A percentile compares a stretch with the other conserved stretches of the same genome.
Evolutionary conservation across 139 green algal species (phyloP).

Genomic region (Haematococcus lacustris): DNA sequence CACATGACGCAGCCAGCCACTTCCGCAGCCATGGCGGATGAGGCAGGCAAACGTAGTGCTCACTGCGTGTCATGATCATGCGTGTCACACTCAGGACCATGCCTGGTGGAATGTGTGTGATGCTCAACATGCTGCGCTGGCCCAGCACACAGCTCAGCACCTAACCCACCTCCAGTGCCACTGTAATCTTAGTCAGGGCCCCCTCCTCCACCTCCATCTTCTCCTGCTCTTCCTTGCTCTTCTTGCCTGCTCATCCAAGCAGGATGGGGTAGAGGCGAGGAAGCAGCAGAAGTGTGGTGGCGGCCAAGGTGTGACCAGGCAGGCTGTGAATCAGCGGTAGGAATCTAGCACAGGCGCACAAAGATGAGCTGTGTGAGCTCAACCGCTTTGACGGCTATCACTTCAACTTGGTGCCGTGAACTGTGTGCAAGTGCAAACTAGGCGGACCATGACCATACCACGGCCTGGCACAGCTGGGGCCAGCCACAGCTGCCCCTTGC

Average conservation of each 20-base stretch:
- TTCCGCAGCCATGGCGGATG: too few species aligned
- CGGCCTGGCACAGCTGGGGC: too few species aligned
- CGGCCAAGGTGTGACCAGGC: neutral
- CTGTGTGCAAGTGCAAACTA: too few species aligned
- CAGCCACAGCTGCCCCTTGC: too few species aligned
- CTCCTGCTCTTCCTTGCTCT: constrained; percentile 61
- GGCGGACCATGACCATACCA: too few species aligned
- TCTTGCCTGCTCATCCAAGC: constrained; percentile 41
- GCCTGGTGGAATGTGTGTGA: too few species aligned
- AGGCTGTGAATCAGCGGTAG: neutral
- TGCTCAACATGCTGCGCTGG: too few species aligned
- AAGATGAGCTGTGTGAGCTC: neutral
- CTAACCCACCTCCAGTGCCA: constrained; percentile 20
- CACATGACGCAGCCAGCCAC: too few species aligned
- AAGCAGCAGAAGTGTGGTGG: neutral
- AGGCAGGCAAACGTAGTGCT: too few species aligned
- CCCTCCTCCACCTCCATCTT: constrained; percentile 59
- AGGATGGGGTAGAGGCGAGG: neutral
- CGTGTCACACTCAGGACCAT: too few species aligned
- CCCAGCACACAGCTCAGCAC: too few species aligned
- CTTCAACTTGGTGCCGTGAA: neutral
- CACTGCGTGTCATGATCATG: too few species aligned
- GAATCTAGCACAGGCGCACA: neutral
- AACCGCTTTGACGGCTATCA: neutral
- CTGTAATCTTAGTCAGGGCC: constrained; percentile 55